These are phyloP conservation scores for Dothideomycetes sp. DNA, from an alignment of 2,329 filamentous ascomycete genomes.

Conservation along the genomic window DNA sequence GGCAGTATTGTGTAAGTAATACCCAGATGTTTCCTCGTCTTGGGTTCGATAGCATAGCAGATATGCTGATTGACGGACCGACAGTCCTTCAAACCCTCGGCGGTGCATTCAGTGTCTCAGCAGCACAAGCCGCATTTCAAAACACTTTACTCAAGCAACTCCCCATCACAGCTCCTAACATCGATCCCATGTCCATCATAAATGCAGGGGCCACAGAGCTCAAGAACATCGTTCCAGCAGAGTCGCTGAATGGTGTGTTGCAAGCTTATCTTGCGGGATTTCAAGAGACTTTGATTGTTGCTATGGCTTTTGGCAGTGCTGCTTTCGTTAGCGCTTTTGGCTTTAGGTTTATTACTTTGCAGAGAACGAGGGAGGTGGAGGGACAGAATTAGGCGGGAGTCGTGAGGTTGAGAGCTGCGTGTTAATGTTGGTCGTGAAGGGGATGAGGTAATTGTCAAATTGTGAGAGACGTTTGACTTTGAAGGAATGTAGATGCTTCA, in stretches of 20 bases:
- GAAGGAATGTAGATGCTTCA: no score
- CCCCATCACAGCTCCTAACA: conserved; percentile 25
- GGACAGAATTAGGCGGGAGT: no score
- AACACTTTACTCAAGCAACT: conserved; percentile 30
- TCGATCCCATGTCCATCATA: conserved; percentile 29
- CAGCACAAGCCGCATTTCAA: conserved; percentile 34
- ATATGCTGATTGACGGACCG: no score
- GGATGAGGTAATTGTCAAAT: no score
- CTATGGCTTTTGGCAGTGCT: neutral
- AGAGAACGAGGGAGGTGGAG: no score
- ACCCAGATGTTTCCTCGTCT: no score
- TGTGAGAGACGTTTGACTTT: no score
- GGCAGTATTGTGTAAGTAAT: no score
- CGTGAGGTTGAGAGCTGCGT: no score
- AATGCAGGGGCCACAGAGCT: conserved; percentile 37
- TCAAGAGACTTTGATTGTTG: conserved; percentile 8
- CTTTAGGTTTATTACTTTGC: no score
- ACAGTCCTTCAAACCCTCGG: conserved; percentile 34
- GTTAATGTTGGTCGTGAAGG: no score
- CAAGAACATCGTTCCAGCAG: conserved; percentile 24
- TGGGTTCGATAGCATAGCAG: no score
- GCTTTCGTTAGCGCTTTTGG: conserved; percentile 2
- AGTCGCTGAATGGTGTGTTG: conserved; percentile 24
- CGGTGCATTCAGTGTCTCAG: conserved; percentile 35
- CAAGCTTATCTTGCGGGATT: conserved; percentile 28